A percentile compares a stretch with the other conserved stretches of the same genome.
phyloP scores from a whole-genome alignment of 371 early-diverging fungal genomes.

The Mucor ambiguus region DNA sequence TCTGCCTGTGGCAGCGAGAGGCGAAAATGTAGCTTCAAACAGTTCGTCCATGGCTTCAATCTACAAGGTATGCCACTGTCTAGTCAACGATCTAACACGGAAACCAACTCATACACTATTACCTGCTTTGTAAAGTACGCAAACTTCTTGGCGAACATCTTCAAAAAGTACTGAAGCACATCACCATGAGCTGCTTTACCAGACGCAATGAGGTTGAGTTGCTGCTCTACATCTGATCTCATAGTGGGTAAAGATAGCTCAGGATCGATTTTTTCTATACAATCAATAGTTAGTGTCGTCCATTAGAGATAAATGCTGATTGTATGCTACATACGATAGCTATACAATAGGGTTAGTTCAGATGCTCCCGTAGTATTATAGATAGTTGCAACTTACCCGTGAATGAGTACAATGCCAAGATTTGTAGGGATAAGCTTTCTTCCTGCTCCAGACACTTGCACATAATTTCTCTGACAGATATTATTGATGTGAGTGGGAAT shows the following conservation, averaged over 20 bases:
- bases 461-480: constrained; percentile 70
- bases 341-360: constrained; percentile 1
- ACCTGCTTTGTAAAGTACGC: constrained; percentile 50
- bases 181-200: constrained; percentile 45
- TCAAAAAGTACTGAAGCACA: constrained; percentile 46
- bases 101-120: neutral
- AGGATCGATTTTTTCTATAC: constrained; percentile 54
- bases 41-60: constrained; percentile 56
- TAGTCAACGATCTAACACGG: neutral
- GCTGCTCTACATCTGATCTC: constrained; percentile 58
- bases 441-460: constrained; percentile 40
- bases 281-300: neutral
- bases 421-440: constrained; percentile 53
- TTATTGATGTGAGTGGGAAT: constrained; percentile 79
- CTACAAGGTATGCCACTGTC: constrained; percentile 14
- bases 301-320: neutral
- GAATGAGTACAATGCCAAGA: constrained; percentile 57
- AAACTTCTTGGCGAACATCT: constrained; percentile 53
- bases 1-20: constrained; percentile 52
- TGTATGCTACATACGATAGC: constrained; percentile 30
- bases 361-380: neutral
- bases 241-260: constrained; percentile 57
- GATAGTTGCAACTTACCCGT: constrained; percentile 33
- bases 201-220: constrained; percentile 48
- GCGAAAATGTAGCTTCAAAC: constrained; percentile 59